A percentile compares a stretch with the other conserved stretches of the same genome.
phyloP scores from a whole-genome alignment of 2,329 filamentous ascomycete genomes.

The Epichloe uncinata region DNA sequence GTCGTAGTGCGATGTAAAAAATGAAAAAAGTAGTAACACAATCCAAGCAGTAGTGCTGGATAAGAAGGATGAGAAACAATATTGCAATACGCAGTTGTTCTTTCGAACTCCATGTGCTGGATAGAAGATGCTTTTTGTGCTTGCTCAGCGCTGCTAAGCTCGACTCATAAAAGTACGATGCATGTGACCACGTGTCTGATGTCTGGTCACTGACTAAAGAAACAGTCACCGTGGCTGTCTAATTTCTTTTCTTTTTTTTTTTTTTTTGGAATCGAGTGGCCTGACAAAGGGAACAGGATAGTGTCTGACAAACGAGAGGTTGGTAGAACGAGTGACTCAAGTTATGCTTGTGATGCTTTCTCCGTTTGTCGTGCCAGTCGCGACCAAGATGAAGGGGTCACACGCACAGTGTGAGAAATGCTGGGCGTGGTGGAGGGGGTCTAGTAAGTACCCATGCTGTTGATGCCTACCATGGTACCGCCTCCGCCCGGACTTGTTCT shows the following conservation, averaged over 20 bases:
- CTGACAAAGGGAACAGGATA: background rate
- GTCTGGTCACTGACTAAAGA: background rate
- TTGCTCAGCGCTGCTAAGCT: background rate
- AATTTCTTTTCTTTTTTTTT: background rate
- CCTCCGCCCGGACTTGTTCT: constrained; percentile 26
- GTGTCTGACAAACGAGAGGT: background rate
- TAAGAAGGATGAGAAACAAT: background rate
- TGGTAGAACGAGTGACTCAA: background rate
- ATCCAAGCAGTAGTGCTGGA: background rate
- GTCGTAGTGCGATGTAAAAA: too few relatives aligned
- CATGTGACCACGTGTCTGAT: background rate
- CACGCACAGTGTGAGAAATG: background rate
- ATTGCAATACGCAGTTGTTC: background rate
- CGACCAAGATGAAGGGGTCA: background rate
- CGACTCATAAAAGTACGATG: too few relatives aligned
- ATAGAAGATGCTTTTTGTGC: background rate
- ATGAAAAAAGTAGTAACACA: background rate
- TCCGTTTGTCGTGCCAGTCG: background rate
- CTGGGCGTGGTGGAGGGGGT: too few relatives aligned
- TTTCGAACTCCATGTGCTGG: background rate
- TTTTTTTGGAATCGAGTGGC: background rate
- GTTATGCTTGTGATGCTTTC: background rate
- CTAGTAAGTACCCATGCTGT: constrained; percentile 11
- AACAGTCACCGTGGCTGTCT: background rate
- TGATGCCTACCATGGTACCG: constrained; percentile 15